These are phyloP conservation scores for Tetrapisispora arboricola DNA, from an alignment of 805 yeast species.

Conservation along the genomic window DNA sequence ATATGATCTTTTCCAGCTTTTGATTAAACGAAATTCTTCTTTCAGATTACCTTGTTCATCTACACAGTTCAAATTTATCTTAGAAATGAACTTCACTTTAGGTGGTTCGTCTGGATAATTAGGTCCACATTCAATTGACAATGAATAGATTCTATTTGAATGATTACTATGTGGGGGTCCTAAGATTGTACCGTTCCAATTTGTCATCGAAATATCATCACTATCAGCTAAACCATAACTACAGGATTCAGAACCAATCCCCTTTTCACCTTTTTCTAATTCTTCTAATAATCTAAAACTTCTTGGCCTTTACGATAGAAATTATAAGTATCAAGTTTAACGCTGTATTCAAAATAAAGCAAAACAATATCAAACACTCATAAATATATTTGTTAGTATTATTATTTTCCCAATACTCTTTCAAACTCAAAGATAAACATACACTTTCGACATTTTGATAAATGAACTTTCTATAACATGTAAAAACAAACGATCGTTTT, in stretches of 20 bases:
- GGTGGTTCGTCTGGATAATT: slow-evolving; percentile 90
- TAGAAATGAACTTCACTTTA: slow-evolving; percentile 63
- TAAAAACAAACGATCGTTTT: no score
- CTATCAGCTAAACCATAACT: slow-evolving; percentile 87
- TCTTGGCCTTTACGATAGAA: slow-evolving; percentile 67
- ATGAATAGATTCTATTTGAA: slow-evolving; percentile 85
- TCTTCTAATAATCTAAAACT: slow-evolving; percentile 92
- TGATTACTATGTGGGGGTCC: slow-evolving; percentile 93
- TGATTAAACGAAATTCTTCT: slow-evolving; percentile 54
- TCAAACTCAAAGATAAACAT: no score
- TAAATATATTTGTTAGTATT: no score
- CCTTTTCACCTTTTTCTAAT: slow-evolving; percentile 96
- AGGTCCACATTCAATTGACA: slow-evolving; percentile 72
- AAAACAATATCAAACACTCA: background rate
- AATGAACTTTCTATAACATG: no score
- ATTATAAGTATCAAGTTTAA: no score
- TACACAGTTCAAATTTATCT: slow-evolving; percentile 89
- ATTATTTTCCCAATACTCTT: no score
- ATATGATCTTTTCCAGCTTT: slow-evolving; percentile 80
- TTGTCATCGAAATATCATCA: slow-evolving; percentile 85
- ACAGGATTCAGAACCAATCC: slow-evolving; percentile 92
- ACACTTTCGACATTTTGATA: slow-evolving; percentile 12
- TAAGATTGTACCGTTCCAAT: slow-evolving; percentile 95
- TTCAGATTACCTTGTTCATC: slow-evolving; percentile 52
- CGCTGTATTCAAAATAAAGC: background rate